These are phyloP conservation scores for Aspergillus coremiiformis DNA, from an alignment of 495 filamentous ascomycete species.

Conservation along the genomic window DNA sequence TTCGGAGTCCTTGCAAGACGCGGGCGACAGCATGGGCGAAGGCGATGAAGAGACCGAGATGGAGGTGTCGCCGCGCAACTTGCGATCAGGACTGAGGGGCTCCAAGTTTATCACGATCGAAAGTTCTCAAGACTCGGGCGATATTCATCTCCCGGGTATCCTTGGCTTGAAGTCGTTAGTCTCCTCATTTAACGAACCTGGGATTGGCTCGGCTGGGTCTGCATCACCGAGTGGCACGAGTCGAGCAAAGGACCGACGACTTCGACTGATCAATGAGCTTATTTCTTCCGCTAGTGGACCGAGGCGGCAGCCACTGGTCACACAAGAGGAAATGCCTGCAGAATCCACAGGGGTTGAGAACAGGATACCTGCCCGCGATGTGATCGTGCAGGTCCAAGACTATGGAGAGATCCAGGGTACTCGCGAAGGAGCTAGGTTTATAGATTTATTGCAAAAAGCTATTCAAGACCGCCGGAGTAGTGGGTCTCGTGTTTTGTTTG, in stretches of 20 bases:
- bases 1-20: constrained; percentile 27
- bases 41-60: constrained; percentile 37
- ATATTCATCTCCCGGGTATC: constrained; percentile 31
- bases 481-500: constrained; percentile 64
- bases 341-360: constrained; percentile 10
- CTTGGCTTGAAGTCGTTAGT: constrained; percentile 33
- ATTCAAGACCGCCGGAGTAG: constrained; percentile 60
- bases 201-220: constrained; percentile 16
- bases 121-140: constrained; percentile 25
- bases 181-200: constrained; percentile 29
- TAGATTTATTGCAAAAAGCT: constrained; percentile 59
- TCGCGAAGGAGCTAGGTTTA: constrained; percentile 51
- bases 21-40: constrained; percentile 26
- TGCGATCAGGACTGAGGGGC: constrained; percentile 14
- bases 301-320: neutral
- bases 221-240: constrained; percentile 10
- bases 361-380: constrained; percentile 22
- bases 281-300: constrained; percentile 21
- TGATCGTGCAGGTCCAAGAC: constrained; percentile 77
- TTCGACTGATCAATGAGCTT: constrained; percentile 31
- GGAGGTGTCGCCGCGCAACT: constrained; percentile 13
- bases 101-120: constrained; percentile 38
- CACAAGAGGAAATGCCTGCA: neutral
- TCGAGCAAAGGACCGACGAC: constrained; percentile 26
- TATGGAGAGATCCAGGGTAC: constrained; percentile 65